Conservation (phyloP, 2,329 filamentous ascomycete genomes). For the Penicillium frequentans region DNA sequence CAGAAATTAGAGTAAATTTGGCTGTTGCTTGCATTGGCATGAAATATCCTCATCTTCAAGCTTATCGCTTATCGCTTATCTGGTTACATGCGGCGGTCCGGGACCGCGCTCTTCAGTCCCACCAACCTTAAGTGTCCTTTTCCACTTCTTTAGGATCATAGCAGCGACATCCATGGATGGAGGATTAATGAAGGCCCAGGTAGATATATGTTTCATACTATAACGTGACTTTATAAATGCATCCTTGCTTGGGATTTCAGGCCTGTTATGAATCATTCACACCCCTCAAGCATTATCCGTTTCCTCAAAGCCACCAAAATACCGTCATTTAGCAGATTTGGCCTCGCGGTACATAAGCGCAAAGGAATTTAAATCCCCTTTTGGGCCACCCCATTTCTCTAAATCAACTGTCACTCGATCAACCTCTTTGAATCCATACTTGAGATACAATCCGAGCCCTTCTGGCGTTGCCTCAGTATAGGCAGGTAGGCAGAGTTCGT, state of each 20-base stretch:
- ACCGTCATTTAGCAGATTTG: neutral
- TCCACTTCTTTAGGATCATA: no score
- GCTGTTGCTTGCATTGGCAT: neutral
- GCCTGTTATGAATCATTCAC: no score
- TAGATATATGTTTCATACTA: no score
- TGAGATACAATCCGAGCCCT: neutral
- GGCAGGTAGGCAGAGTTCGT: neutral
- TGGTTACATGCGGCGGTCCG: neutral
- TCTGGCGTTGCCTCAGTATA: neutral
- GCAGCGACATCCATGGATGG: no score
- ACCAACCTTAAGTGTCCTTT: neutral
- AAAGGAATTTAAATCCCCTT: neutral
- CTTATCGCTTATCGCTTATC: neutral
- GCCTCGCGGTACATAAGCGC: neutral
- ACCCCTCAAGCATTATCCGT: no score
- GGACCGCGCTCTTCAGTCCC: neutral
- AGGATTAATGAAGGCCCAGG: no score
- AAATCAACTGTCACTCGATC: neutral
- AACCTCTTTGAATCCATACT: neutral
- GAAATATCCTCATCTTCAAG: neutral
- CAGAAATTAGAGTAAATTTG: neutral
- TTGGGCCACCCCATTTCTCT: neutral
- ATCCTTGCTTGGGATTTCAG: no score
- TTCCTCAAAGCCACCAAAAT: no score
- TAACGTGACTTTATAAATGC: no score